These are phyloP conservation scores for Fusarium mangiferae DNA, from an alignment of 2,329 filamentous ascomycete species.

Conservation along the genomic window DNA sequence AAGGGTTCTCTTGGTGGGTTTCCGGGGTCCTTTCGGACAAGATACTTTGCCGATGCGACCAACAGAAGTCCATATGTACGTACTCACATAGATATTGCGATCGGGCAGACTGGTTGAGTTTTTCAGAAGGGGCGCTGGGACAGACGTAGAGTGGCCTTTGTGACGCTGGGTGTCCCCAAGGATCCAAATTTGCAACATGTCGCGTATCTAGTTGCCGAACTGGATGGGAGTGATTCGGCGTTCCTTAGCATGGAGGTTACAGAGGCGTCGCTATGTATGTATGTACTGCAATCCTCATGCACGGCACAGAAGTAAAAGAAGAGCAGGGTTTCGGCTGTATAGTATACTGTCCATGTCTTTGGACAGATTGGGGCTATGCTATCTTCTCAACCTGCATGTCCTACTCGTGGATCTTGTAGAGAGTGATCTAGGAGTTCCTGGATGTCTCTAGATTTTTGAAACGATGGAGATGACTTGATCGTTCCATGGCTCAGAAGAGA, in stretches of 20 bases:
- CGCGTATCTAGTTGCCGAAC: conserved; percentile 7
- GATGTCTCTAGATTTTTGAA: conserved; percentile 3
- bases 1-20: conserved; percentile 30
- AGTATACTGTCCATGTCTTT: background rate
- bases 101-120: background rate
- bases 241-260: conserved; percentile 22
- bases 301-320: background rate
- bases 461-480: conserved; percentile 4
- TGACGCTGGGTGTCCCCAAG: conserved; percentile 2
- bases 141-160: background rate
- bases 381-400: background rate
- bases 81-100: background rate
- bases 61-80: conserved; percentile 9
- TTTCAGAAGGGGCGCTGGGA: background rate
- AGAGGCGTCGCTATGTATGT: conserved; percentile 15
- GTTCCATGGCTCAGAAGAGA: background rate
- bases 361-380: background rate
- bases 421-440: conserved; percentile 6
- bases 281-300: background rate
- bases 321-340: background rate
- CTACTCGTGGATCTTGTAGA: background rate
- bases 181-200: conserved; percentile 13
- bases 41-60: conserved; percentile 11
- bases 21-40: conserved; percentile 13
- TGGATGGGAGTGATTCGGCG: conserved; percentile 5